Evolutionary conservation across 2,329 filamentous ascomycete species (phyloP), one percentile per base, ranked within the genome.

Genomic region (Arachnopeziza araneosa): DNA sequence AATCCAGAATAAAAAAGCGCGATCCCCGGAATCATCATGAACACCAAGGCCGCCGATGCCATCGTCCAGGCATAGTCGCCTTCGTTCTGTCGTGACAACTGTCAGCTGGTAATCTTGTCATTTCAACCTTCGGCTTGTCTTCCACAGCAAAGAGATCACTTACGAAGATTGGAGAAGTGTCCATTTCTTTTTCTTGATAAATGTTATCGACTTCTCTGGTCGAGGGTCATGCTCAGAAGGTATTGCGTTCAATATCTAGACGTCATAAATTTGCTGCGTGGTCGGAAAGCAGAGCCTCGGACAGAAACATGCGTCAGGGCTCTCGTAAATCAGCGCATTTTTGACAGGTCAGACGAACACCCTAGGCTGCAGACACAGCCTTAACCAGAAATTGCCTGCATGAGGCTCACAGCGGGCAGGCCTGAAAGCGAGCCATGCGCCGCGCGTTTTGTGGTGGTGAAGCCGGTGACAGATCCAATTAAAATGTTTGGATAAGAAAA

Each of bases 1-100:
- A 96, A 85, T 59, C 91, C 91, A 7, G 90, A 93, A 77, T 96
- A 96, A 80, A 96, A 96, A 81, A 96, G 93, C 10, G 65, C 91
- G 67, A 96, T 89, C 63, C 91, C 91, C 0, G 91, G 91, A 75
- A 96, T 90, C 91, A 96, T 96, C 67, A 96, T 83, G 67, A 95
- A 78, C 55, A 96, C 91, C 56, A 96, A 81, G 10, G 89, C 91
- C 1, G 90, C 91, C 32, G 88, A 82, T 22, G 84, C 87, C 66
- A 96, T 83, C 75, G 95, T 84, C 88, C 88, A 96, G 60, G 85
- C 87, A 64, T 59, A 55, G 53, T 59, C 57, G 17, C 57, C 57
- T 19, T 44, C 36, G 17, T 44, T 44, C 36, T 44, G 17, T 44
- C 4, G 17, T 19, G 17, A 12, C 36, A 44, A 14, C 17, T 44